Evolutionary conservation across 352 stramenopile species (phyloP), one percentile per base, ranked within the genome.

Genomic region (Pythium phragmitis): DNA sequence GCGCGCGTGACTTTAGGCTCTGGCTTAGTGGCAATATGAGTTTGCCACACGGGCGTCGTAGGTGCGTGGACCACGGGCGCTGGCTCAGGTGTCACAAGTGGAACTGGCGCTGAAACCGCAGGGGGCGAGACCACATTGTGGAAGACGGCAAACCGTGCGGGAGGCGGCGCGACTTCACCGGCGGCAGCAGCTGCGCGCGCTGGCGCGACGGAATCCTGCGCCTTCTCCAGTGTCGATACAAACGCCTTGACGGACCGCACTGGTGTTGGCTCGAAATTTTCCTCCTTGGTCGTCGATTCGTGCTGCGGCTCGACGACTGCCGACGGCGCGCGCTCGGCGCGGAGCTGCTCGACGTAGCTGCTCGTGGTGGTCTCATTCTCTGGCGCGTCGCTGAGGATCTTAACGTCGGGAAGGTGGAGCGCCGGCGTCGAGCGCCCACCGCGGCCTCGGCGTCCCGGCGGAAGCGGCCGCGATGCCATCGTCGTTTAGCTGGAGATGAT

Each of bases 381-480:
- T 17, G 19, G 17, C 28, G 28, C 33, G 14, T 57, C 60, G 55
- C 59, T 57, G 2, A 74, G 70, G 36, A 75, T 60, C 48, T 69
- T 68, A 14, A 61, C 37, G 16, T 75, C 57, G 7, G 68, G 64
- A 23, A 80, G 63, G 37, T 69, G 71, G 45, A 62, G 53, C 7
- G 50, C n/a, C 23, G 73, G 60, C 33, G 68, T 9, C 11, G 69
- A 55, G 57, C 69, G 71, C 17, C 33, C 49, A 37, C 58, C 62
- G 37, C 46, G 63, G 34, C 60, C 49, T 45, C 64, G 63, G 33
- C 63, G 71, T 2, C 69, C 69, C 9, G 67, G 69, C 21, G 73
- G 69, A 60, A 75, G 65, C 30, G 74, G 63, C 47, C 74, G 57
- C 43, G 75, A 80, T 50, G 77, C 66, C 77, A 87, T 87, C 16